Evolutionary conservation across 306 rosid genomes (phyloP), one percentile per base, ranked within the genome.

Genomic region (Carpinus fangiana): DNA sequence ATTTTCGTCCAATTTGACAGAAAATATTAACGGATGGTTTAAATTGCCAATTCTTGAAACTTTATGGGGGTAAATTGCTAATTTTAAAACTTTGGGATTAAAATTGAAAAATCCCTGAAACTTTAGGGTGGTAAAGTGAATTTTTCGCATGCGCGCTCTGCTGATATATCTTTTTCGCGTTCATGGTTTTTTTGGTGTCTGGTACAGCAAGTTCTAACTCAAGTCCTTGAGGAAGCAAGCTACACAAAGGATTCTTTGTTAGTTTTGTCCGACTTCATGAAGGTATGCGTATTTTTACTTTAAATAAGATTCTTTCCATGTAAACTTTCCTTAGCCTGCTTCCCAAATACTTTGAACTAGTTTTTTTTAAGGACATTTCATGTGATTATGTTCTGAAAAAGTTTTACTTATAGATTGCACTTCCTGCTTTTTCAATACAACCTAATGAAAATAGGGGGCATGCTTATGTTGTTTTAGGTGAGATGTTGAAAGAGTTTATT

Each of bases 201-300:
- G 70, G 26, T 76, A 51, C 92, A 92, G 97, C 87, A 86, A 82
- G 95, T 92, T 74, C 79, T 92, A 82, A 76, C 84, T 72, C 88
- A 76, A 57, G 91, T 92, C 71, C 93, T 92, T n/a, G 95, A 88
- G 88, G 97, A 92, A 76, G 89, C 95, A 43, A 95, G 95, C 76
- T 90, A 88, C 80, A 38, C 84, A 76, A 92, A 76, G 82, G 89
- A 87, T 79, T 87, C 94, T 36, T 81, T 74, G 23, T 73, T 92
- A 73, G 81, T 78, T 78, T 76, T 87, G 82, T 84, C 89, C 13
- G 95, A 92, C 88, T 92, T 90, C 87, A 77, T 80, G 84, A 88
- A 88, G 97, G 97, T 92, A 90, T 8, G 38, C 74, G 45, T 73
- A 55, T 43, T 21, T 68, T 61, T 47, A 82, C 74, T 76, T 67